phyloP scores from a whole-genome alignment of 176 grass and related monocot species.

The Alopecurus myosuroides region DNA sequence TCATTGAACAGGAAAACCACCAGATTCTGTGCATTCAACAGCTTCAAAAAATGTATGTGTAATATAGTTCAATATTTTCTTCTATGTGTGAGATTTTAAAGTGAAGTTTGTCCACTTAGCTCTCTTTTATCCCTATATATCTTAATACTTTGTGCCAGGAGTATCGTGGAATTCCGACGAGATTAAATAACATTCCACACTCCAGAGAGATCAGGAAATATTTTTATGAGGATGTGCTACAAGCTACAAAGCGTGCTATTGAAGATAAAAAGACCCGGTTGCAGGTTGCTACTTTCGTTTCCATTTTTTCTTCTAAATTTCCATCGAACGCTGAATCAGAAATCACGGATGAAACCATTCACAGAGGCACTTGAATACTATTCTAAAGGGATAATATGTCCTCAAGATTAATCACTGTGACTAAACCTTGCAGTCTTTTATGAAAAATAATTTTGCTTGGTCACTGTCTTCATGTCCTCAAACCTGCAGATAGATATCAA shows the following conservation, averaged over 20 bases:
- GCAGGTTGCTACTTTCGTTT: constrained; percentile 51
- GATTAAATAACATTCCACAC: constrained; percentile 94
- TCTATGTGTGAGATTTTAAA: not conserved
- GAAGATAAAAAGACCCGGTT: constrained; percentile 82
- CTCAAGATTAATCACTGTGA: constrained; percentile 14
- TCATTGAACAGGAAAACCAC: constrained; percentile 56
- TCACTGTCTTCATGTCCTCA: not conserved
- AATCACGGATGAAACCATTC: not conserved
- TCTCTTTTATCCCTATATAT: constrained; percentile 7
- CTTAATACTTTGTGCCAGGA: constrained; percentile 39
- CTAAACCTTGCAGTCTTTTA: not conserved
- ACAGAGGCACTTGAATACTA: not conserved
- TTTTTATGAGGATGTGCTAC: constrained; percentile 71
- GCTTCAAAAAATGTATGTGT: constrained; percentile 58
- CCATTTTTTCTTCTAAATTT: not conserved
- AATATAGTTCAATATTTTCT: constrained; percentile 20
- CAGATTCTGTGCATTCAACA: constrained; percentile 30
- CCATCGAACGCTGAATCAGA: not conserved
- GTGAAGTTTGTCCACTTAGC: not conserved
- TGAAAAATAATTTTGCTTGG: not conserved
- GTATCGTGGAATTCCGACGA: constrained; percentile 90
- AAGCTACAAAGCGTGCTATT: constrained; percentile 69
- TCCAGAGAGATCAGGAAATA: constrained; percentile 96
- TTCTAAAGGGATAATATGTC: not conserved
- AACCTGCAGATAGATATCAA: constrained; percentile 86